phyloP scores from a whole-genome alignment of 345 rosid genomes.

The Brassica juncea region DNA sequence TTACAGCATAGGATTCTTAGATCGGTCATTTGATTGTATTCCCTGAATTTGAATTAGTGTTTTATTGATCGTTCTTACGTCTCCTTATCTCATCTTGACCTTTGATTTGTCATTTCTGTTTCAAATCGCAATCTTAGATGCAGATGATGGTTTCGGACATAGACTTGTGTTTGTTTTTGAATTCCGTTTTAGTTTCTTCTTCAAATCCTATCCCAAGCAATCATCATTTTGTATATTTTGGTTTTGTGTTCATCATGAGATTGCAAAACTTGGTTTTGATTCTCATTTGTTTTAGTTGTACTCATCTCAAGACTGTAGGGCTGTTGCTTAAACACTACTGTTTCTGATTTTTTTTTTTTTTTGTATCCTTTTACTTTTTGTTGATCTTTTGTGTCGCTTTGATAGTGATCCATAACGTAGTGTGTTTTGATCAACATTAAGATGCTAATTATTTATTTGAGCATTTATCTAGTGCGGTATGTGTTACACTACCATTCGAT shows the following conservation, averaged over 20 bases:
- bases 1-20: not conserved
- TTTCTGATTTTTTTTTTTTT: too few species aligned
- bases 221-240: not conserved
- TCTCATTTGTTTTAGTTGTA: not conserved
- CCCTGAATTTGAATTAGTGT: not conserved
- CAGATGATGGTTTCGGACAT: not conserved
- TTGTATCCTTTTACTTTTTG: not conserved
- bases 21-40: not conserved
- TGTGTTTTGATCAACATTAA: not conserved
- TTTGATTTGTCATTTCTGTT: not conserved
- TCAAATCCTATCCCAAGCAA: not conserved
- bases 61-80: not conserved
- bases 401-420: not conserved
- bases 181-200: not conserved
- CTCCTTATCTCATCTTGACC: not conserved
- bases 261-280: not conserved
- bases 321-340: not conserved
- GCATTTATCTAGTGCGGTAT: not conserved
- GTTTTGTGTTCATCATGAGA: not conserved
- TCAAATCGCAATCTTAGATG: not conserved
- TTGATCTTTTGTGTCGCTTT: not conserved
- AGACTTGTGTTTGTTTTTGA: not conserved
- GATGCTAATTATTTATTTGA: not conserved
- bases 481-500: not conserved
- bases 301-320: not conserved